phyloP scores from a whole-genome alignment of 208 protist genomes.

The Phytomonas francai region DNA sequence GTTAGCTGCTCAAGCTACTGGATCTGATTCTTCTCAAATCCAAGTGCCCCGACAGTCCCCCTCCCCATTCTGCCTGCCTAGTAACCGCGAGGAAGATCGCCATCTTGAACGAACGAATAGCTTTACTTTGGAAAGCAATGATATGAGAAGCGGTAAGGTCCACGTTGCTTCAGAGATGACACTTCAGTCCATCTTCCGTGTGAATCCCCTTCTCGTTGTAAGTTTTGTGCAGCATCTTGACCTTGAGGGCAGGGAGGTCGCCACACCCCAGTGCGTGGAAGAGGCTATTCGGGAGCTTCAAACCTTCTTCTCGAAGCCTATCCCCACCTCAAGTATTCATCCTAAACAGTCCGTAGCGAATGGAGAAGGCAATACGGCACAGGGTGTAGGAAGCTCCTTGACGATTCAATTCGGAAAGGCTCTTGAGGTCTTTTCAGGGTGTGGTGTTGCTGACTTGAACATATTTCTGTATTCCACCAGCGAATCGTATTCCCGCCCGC shows the following conservation, averaged over 20 bases:
- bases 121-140: neutral
- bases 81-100: neutral
- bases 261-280: slow-evolving; percentile 51
- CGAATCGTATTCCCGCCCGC: slow-evolving; percentile 37
- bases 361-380: neutral
- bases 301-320: slow-evolving; percentile 30
- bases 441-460: slow-evolving; percentile 40
- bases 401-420: slow-evolving; percentile 63
- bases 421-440: slow-evolving; percentile 29
- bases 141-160: too few relatives aligned
- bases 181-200: slow-evolving; percentile 10
- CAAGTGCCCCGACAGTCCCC: neutral
- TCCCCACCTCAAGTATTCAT: slow-evolving; percentile 23
- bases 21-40: neutral
- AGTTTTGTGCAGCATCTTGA: slow-evolving; percentile 62
- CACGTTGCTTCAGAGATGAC: neutral
- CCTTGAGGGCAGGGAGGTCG: slow-evolving; percentile 24
- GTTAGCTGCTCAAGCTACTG: neutral
- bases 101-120: neutral
- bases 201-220: slow-evolving; percentile 42
- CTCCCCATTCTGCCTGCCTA: neutral
- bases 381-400: slow-evolving; percentile 27
- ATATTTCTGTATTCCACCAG: slow-evolving; percentile 56
- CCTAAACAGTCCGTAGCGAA: neutral
- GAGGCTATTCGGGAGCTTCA: slow-evolving; percentile 55